Evolutionary conservation across 805 yeast genomes (phyloP), one percentile per base, ranked within the genome.

Genomic region (Yamadazyma sp.): DNA sequence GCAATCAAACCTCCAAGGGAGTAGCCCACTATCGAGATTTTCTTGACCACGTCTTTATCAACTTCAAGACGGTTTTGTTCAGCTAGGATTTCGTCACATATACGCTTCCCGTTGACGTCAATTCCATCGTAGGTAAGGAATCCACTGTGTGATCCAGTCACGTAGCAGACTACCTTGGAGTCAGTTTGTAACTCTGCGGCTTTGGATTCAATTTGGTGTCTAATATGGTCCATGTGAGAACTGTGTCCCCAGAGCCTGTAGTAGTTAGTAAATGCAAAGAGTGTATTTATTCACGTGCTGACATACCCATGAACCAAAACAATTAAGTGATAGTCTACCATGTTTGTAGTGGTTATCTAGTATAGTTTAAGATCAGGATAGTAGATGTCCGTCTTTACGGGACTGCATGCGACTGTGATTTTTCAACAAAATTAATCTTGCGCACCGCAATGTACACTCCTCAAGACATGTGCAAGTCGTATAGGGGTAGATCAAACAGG

Each of bases 81-180:
- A 4, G 38, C 48, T 15, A 47, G 26, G 33, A 88, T 79, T 58
- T 88, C 95, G 37, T 73, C 73, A 1, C 84, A 79, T 6, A 85
- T 82, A 15, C 95, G 66, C 34, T 78, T 68, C 1, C 95, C 95
- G 53, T 93, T 86, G 18, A 86, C 78, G 47, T 87, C 95, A 15
- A 87, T 78, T 2, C 96, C 96, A 53, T 88, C 96, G 49, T 86
- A 82, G 2, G 95, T 88, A 52, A 76, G 75, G 54, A 78, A 84
- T 5, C 90, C 91, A 38, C 77, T 73, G 52, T 84, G 87, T 1
- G 82, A 68, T 11, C 70, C 71, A 0, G 87, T 70, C 30, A 73
- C 67, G 49, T 78, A 74, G 15, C 77, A 71, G 3, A 72, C 55
- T 1, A 62, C 23, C n/a, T 48, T 40, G 14, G 56, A 61, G 9